Base-by-base conservation (phyloP, 148 eudicot species). In the Arctostaphylos glauca region DNA sequence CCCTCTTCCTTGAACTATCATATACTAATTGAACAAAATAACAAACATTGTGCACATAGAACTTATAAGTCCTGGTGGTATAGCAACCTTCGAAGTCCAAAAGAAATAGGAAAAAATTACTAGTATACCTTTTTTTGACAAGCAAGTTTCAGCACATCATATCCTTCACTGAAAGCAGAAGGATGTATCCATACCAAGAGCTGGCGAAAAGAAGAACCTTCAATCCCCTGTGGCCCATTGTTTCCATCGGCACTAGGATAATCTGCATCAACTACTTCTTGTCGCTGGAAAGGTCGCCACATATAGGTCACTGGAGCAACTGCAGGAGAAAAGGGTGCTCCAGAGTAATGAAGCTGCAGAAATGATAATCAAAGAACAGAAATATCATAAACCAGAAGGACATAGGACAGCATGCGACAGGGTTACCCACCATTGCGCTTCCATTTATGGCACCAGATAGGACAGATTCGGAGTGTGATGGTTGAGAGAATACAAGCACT, bases 161-260 rank as follows among this genome's bases (percentile, higher is more conserved):
- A 84, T 81, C 94, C 99, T 91, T 96, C 94, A 53, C 50, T 50
- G 73, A 90, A 89, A 80, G 91, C 91, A 18, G 97, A 89, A 58
- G 94, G 92, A 90, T 94, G 98, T 84, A 96, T 87, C 98, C 97
- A 96, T 79, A 96, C 80, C 99, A 93, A 94, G 54, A 96, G 84
- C 80, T 86, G 91, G 53, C 93, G 93, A 46, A 70, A 76, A 47
- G 78, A 48, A 80, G 84, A 52, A 59, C 82, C 48, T 56, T 79
- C 85, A 80, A 41, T 77, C 38, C 49, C 74, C 9, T 62, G 56
- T 68, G 53, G 50, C 75, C 41, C 84, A 62, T 52, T 67, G 54
- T 10, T 43, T 31, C 31, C 81, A 31, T 86, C 81, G 58, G 55
- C 55, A 49, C 78, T 53, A 77, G 52, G 80, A 25, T 76, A 74